Evolutionary conservation across 352 stramenopile species (phyloP), one percentile per base, ranked within the genome.

Genomic region (Phytophthora macrochlamydospora): DNA sequence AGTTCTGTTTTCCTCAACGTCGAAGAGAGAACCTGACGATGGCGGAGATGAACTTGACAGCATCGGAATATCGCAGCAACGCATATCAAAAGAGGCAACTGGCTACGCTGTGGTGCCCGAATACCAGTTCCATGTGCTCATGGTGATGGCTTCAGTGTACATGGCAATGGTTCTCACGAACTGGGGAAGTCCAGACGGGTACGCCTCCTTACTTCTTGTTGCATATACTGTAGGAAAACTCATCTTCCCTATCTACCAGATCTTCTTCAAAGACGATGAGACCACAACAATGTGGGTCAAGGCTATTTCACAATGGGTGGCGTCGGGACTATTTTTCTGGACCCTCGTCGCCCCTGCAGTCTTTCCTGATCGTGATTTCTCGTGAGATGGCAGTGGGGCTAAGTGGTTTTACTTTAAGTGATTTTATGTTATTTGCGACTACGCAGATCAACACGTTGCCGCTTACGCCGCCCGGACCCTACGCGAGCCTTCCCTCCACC

Each of bases 241-340:
- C 18, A 24, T 24, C 18, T 24, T 24, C 18, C 18, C 18, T 24
- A 24, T 24, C 18, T 24, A 24, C 18, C 53, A 87, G 73, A 28
- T 78, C 67, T 28, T 71, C 78, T 13, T 78, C 70, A 2, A 66
- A 9, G 58, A 69, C n/a, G 83, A 92, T 51, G 70, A 90, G 40
- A 67, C 86, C 4, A 78, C 91, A 29, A 93, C 83, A 4, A 98
- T 99, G 95, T 99, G 93, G 93, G 96, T 99, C 54, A 93, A 98
- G 30, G 93, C 97, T 65, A 77, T 79, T 13, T 96, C 90, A 18
- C 93, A 99, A 67, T 99, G 95, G 95, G 73, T 92, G 9, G 89
- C 86, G 7, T 82, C 96, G 7, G 69, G 81, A 6, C 68, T 99
- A 3, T 99, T 98, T 69, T 61, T 96, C 6, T 99, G 97, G 97